phyloP scores from a whole-genome alignment of 768 basidiomycete species.

The Trametes elegans region DNA sequence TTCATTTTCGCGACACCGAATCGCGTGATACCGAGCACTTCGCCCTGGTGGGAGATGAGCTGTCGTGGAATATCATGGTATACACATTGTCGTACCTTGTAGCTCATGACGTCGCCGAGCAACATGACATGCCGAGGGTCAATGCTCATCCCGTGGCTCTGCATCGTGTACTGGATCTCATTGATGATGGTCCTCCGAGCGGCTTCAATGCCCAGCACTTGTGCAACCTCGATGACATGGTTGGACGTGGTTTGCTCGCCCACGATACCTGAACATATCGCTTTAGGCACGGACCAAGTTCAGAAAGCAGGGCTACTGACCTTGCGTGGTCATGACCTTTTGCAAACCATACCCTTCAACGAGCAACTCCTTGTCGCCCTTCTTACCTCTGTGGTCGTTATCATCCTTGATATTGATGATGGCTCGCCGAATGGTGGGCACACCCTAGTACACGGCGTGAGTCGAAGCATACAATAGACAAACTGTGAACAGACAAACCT shows the following conservation, averaged over 20 bases:
- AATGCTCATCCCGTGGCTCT: constrained; percentile 95
- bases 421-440: constrained; percentile 83
- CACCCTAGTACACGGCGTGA: constrained; percentile 46
- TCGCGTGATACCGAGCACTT: constrained; percentile 96
- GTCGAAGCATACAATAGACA: background rate
- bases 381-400: constrained; percentile 72
- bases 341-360: constrained; percentile 97
- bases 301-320: constrained; percentile 37
- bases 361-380: constrained; percentile 86
- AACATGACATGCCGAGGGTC: constrained; percentile 99
- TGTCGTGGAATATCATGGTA: background rate
- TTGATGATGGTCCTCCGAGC: constrained; percentile 92
- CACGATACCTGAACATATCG: constrained; percentile 66
- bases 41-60: constrained; percentile 59
- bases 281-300: background rate
- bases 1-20: constrained; percentile 99
- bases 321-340: constrained; percentile 96
- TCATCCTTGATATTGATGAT: constrained; percentile 96
- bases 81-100: constrained; percentile 82
- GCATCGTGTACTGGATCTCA: constrained; percentile 97
- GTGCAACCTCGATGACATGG: constrained; percentile 93
- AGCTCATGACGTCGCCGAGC: constrained; percentile 97
- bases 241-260: constrained; percentile 93
- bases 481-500: constrained; percentile 43
- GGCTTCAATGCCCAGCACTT: constrained; percentile 98